Percentiles rank a stretch among this genome's conserved stretches.
These are phyloP conservation scores for Mantamonas sphyraenae DNA, from an alignment of 78 protist species.

Conservation along the genomic window DNA sequence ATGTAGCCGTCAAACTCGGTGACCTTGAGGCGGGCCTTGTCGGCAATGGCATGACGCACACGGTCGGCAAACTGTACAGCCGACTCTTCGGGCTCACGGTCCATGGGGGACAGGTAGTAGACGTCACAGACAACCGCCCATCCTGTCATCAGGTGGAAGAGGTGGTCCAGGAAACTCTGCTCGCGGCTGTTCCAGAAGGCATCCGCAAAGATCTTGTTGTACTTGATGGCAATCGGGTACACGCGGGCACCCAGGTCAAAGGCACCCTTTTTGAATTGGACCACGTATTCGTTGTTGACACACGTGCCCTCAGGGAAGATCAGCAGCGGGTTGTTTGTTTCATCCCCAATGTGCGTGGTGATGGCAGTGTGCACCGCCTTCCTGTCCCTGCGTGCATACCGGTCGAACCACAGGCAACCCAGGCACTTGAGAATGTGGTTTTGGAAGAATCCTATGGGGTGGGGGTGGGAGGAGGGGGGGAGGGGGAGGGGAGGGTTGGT, in stretches of 20 bases:
- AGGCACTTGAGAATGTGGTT: slow-evolving; percentile 48
- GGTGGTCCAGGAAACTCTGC: slow-evolving; percentile 67
- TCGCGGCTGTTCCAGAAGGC: slow-evolving; percentile 78
- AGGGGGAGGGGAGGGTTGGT: not conserved
- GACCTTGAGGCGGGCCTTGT: too few relatives aligned
- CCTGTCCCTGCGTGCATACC: slow-evolving; percentile 54
- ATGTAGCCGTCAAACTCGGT: too few relatives aligned
- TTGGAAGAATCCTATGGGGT: slow-evolving; percentile 61
- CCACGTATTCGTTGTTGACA: slow-evolving; percentile 77
- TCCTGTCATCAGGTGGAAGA: slow-evolving; percentile 60
- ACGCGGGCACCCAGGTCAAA: slow-evolving; percentile 68
- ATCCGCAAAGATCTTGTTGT: slow-evolving; percentile 76
- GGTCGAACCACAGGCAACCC: slow-evolving; percentile 83
- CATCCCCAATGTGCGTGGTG: slow-evolving; percentile 49
- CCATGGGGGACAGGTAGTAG: slow-evolving; percentile 29
- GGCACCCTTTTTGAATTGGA: slow-evolving; percentile 84
- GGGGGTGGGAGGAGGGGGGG: not conserved
- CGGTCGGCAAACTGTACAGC: too few relatives aligned
- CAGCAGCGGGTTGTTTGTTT: slow-evolving; percentile 53
- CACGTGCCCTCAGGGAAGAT: slow-evolving; percentile 89
- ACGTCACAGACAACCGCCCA: slow-evolving; percentile 76
- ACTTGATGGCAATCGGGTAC: slow-evolving; percentile 86
- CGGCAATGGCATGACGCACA: too few relatives aligned
- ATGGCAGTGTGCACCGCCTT: slow-evolving; percentile 20
- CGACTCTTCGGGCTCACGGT: not conserved